Evolutionary conservation across 257 asterid genomes (phyloP).

Genomic region (Penstemon eatonii): DNA sequence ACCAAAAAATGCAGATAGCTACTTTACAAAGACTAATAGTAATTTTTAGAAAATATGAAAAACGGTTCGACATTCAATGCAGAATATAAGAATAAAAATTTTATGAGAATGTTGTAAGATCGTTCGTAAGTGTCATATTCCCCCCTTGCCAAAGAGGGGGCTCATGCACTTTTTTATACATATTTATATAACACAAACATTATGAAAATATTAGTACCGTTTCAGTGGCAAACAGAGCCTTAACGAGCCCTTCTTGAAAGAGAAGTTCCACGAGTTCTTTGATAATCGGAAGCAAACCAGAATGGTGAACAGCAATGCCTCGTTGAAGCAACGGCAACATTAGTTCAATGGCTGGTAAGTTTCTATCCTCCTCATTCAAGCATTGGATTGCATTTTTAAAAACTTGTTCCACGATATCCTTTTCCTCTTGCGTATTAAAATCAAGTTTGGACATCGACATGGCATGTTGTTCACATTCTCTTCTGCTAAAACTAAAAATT

Average conservation of each 20-base stretch:
- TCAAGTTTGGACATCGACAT: slow-evolving; percentile 98
- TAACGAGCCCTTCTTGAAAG: slow-evolving; percentile 98
- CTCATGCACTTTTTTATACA: slow-evolving; percentile 3
- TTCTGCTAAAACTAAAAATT: slow-evolving; percentile 94
- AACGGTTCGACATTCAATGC: slow-evolving; percentile 8
- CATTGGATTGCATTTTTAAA: slow-evolving; percentile 78
- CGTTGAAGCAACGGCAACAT: slow-evolving; percentile 97
- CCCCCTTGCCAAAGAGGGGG: background rate
- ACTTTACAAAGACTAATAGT: background rate
- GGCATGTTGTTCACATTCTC: slow-evolving; percentile 99
- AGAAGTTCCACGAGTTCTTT: slow-evolving; percentile 97
- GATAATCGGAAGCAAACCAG: slow-evolving; percentile 94
- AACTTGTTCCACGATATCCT: slow-evolving; percentile 81
- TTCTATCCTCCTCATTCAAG: slow-evolving; percentile 90
- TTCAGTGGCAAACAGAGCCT: slow-evolving; percentile 97
- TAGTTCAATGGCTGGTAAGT: slow-evolving; percentile 88
- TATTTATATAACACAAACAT: slow-evolving; percentile 13
- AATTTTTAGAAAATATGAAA: background rate
- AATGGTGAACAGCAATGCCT: slow-evolving; percentile 98
- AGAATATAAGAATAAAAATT: background rate
- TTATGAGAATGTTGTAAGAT: slow-evolving; percentile 12
- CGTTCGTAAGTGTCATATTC: background rate
- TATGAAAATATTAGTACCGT: slow-evolving; percentile 53
- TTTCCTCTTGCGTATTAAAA: slow-evolving; percentile 83
- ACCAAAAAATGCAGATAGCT: slow-evolving; percentile 13